A percentile compares a stretch with the other conserved stretches of the same genome.
Evolutionary conservation across 306 rosid genomes (phyloP).

Genomic region (Astragalus glycyphyllos): DNA sequence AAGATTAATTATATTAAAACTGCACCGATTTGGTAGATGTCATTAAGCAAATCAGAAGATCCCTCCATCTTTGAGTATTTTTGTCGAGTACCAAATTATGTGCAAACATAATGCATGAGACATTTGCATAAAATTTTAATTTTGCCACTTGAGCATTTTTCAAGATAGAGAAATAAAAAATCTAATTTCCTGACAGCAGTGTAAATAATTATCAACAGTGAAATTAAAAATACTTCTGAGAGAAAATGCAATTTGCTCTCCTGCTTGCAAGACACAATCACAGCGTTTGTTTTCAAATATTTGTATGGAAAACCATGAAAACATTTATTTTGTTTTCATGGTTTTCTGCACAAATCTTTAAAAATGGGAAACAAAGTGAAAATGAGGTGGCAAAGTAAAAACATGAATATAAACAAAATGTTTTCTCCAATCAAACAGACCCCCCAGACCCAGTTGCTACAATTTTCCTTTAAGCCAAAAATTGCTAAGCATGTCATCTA

Average conservation of each 20-base stretch:
- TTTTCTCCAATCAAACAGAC: neutral
- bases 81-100: conserved; percentile 7
- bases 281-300: neutral
- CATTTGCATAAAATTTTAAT: neutral
- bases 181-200: conserved; percentile 14
- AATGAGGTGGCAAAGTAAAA: no score
- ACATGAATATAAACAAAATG: no score
- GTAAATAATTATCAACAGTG: neutral
- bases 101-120: neutral
- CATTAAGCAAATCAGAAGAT: conserved; percentile 13
- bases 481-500: neutral
- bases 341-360: no score
- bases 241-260: conserved; percentile 18
- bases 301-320: no score
- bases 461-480: neutral
- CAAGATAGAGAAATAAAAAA: conserved; percentile 4
- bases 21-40: neutral
- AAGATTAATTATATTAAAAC: neutral
- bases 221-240: neutral
- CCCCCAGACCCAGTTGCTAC: neutral
- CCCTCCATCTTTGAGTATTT: conserved; percentile 17
- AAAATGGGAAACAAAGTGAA: no score
- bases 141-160: conserved; percentile 1
- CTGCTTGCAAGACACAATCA: neutral
- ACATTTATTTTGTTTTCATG: no score